These are phyloP conservation scores for Cladosporium phlei DNA, from an alignment of 2,329 filamentous ascomycete genomes.

Conservation along the genomic window DNA sequence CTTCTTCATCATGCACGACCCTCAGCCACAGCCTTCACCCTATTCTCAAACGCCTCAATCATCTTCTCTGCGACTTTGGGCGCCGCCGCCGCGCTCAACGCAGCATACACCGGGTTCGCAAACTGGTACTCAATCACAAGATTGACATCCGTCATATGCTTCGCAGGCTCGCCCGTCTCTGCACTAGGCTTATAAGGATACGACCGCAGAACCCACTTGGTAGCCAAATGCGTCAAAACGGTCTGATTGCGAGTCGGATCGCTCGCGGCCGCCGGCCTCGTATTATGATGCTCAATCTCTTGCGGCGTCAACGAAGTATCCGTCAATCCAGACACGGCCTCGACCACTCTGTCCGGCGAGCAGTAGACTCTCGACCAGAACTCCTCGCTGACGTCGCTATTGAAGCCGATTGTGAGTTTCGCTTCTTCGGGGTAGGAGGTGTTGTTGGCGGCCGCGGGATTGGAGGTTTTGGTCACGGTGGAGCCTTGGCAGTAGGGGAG, in stretches of 20 bases:
- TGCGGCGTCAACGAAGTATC: conserved; percentile 41
- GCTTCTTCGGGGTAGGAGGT: conserved; percentile 67
- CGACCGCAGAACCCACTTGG: conserved; percentile 60
- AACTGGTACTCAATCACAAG: conserved; percentile 79
- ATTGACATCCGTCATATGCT: conserved; percentile 64
- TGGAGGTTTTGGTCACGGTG: conserved; percentile 69
- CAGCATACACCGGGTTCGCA: conserved; percentile 79
- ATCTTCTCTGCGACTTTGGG: conserved; percentile 81
- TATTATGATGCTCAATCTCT: conserved; percentile 40
- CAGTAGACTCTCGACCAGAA: conserved; percentile 80
- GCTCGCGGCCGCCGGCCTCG: conserved; percentile 32
- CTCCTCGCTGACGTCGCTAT: conserved; percentile 70
- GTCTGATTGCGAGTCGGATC: conserved; percentile 31
- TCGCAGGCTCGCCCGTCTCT: conserved; percentile 34
- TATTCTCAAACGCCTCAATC: conserved; percentile 87
- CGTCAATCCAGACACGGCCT: conserved; percentile 65
- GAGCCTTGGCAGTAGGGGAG: conserved; percentile 85
- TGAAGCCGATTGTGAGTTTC: conserved; percentile 79
- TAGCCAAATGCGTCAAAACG: conserved; percentile 64
- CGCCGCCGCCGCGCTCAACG: conserved; percentile 74
- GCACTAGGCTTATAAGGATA: conserved; percentile 45
- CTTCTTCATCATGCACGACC: background rate
- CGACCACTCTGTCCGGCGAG: conserved; percentile 65
- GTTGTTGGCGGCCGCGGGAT: conserved; percentile 38
- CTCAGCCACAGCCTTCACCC: conserved; percentile 57